phyloP scores from a whole-genome alignment of 495 filamentous ascomycete species.

The Tuber calosporum region DNA sequence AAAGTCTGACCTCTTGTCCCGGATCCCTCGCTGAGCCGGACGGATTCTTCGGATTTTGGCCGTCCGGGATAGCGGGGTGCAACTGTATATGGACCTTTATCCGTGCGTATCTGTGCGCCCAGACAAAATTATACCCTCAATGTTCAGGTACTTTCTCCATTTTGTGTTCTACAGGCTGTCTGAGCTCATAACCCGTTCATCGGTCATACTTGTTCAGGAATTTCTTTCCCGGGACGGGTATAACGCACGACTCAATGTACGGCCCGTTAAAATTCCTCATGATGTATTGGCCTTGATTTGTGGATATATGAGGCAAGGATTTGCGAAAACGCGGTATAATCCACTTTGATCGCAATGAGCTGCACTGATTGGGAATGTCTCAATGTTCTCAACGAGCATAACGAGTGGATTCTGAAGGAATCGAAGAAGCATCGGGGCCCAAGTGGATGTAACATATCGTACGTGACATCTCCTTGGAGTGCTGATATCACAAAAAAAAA shows the following conservation, averaged over 20 bases:
- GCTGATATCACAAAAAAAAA: slow-evolving; percentile 25
- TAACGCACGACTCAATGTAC: neutral
- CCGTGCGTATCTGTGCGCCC: no score
- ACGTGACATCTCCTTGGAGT: slow-evolving; percentile 11
- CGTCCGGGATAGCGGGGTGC: no score
- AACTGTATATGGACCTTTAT: no score
- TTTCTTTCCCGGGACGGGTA: no score
- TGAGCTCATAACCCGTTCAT: no score
- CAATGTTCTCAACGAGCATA: slow-evolving; percentile 31
- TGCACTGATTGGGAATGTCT: slow-evolving; percentile 33
- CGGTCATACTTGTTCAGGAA: no score
- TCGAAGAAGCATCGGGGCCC: slow-evolving; percentile 31
- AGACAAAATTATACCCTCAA: no score
- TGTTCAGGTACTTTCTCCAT: no score
- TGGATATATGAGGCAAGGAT: slow-evolving; percentile 1
- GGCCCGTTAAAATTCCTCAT: neutral
- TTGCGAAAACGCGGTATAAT: neutral
- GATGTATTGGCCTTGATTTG: neutral
- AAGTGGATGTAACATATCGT: slow-evolving; percentile 37
- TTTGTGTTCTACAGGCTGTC: no score
- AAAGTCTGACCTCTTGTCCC: no score
- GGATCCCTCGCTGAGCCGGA: no score
- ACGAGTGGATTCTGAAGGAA: slow-evolving; percentile 29
- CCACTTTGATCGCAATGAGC: neutral
- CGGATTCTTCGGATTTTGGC: no score